Evolutionary conservation across 208 protist genomes (phyloP), one percentile per base, ranked within the genome.

Genomic region (Leishmania lainsoni): DNA sequence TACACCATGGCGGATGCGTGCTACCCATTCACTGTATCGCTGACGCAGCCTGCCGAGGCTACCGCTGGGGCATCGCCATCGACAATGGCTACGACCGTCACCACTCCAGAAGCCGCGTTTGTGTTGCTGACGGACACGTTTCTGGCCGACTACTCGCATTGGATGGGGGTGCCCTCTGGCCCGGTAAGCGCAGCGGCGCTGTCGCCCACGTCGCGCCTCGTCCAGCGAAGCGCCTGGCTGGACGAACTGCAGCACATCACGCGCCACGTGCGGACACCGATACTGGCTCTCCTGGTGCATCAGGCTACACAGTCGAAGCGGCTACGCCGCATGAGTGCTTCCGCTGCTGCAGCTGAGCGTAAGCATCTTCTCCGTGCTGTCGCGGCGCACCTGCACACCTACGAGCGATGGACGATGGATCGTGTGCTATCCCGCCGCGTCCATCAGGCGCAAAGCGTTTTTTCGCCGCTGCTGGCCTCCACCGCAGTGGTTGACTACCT

Each of bases 231-330:
- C 52, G 32, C 42, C 35, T 84, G 80, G 84, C 51, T 91, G 26
- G 84, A 93, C 32, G 82, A 88, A 39, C 81, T 93, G 61, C 79
- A 81, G 63, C 69, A 82, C 68, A 85, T 93, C 83, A 91, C 87
- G 8, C 73, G 59, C 2, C 81, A 88, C 65, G 42, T 93, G 52
- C 89, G 89, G 49, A 84, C 71, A 14, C 89, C 89, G 1, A 83
- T 93, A 45, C 70, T 93, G 48, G 83, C 83, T 0, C 69, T 91
- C 61, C 71, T 89, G 52, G 75, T 89, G 52, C 78, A 89, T 48
- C 78, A 83, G 17, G 80, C 80, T n/a, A 81, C 81, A 17, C 81
- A 78, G 52, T 32, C 61, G 5, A 69, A 52, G 75, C 49, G 68
- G 5, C 54, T 42, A 79, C 17, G 59, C 58, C n/a, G 42, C 58